These are phyloP conservation scores for Aureobasidium sp. DNA, from an alignment of 2,329 filamentous ascomycete genomes.

Conservation along the genomic window DNA sequence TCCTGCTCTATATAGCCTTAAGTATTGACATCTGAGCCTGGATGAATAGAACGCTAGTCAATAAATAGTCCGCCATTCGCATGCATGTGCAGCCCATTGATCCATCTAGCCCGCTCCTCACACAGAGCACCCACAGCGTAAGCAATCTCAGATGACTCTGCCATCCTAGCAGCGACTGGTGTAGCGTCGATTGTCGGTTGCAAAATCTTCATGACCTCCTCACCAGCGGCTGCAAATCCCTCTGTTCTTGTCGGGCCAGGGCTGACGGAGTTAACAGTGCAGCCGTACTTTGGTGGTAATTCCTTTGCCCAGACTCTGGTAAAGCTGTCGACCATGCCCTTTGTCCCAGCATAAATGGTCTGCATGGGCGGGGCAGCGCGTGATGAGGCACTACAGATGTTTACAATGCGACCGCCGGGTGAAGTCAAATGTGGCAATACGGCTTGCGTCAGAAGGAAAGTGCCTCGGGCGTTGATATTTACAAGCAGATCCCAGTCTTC, in stretches of 20 bases:
- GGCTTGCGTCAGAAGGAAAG: slow-evolving; percentile 37
- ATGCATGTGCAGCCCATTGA: slow-evolving; percentile 38
- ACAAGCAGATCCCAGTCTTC: slow-evolving; percentile 36
- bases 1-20: too few species aligned
- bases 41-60: not conserved
- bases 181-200: slow-evolving; percentile 39
- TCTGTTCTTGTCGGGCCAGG: slow-evolving; percentile 40
- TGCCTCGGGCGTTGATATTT: slow-evolving; percentile 38
- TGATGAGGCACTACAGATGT: slow-evolving; percentile 36
- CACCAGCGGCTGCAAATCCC: slow-evolving; percentile 25
- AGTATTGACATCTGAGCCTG: too few species aligned
- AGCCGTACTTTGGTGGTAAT: slow-evolving; percentile 39
- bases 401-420: slow-evolving; percentile 36
- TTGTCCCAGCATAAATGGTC: slow-evolving; percentile 46
- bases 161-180: slow-evolving; percentile 39
- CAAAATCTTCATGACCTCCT: slow-evolving; percentile 37
- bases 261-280: slow-evolving; percentile 41
- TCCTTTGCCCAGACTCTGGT: slow-evolving; percentile 42
- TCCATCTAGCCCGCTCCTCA: slow-evolving; percentile 40
- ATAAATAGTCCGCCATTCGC: slow-evolving; percentile 31
- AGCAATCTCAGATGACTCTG: slow-evolving; percentile 41
- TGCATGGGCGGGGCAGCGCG: slow-evolving; percentile 32
- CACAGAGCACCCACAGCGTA: slow-evolving; percentile 42
- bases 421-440: slow-evolving; percentile 34
- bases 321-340: slow-evolving; percentile 45